Conservation (phyloP, 139 green algal species). For the Chlorella sp. region DNA sequence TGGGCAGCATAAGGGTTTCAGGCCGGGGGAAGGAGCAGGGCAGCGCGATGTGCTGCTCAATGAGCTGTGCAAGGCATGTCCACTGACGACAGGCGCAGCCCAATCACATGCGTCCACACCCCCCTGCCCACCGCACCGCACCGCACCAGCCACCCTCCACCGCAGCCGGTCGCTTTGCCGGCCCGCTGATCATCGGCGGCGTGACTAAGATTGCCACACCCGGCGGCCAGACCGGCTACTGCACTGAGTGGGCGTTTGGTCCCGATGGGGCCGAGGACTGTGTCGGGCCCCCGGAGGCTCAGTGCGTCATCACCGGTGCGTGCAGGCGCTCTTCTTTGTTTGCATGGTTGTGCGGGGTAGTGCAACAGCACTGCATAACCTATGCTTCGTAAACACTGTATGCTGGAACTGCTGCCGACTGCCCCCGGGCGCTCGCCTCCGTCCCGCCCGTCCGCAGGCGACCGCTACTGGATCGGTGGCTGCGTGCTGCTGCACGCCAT, state of each 20-base stretch:
- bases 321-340: background rate
- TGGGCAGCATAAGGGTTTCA: no score
- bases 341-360: background rate
- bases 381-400: background rate
- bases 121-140: background rate
- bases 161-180: constrained; percentile 37
- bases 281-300: background rate
- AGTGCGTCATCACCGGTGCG: constrained; percentile 29
- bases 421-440: background rate
- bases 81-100: no score
- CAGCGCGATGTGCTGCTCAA: no score
- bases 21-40: no score
- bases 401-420: no score
- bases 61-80: no score
- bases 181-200: constrained; percentile 27
- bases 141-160: background rate
- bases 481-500: constrained; percentile 35
- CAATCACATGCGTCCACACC: no score
- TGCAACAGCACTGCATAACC: no score
- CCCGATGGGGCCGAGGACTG: background rate
- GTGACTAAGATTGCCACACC: constrained; percentile 42
- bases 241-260: background rate
- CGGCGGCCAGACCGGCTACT: constrained; percentile 18
- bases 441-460: background rate
- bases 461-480: constrained; percentile 26